Evolutionary conservation across 108 stramenopile genomes (phyloP).

Genomic region (Nitzschia palea): DNA sequence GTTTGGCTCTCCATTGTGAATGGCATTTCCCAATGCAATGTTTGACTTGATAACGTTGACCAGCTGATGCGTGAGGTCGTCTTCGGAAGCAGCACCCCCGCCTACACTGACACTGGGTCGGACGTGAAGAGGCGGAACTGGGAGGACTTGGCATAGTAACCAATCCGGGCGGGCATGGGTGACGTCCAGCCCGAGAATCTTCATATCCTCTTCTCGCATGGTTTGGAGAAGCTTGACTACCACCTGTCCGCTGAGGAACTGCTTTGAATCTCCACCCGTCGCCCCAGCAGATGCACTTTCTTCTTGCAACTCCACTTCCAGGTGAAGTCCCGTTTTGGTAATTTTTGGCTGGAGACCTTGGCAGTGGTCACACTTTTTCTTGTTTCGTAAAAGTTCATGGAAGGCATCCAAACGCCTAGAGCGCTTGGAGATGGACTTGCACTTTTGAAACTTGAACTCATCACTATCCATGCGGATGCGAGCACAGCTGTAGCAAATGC

Average conservation of each 20-base stretch:
- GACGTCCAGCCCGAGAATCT: conserved; percentile 89
- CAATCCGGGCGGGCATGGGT: conserved; percentile 95
- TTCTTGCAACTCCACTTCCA: conserved; percentile 86
- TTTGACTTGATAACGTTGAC: conserved; percentile 96
- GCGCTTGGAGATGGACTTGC: conserved; percentile 49
- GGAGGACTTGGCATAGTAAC: conserved; percentile 94
- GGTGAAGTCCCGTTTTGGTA: conserved; percentile 80
- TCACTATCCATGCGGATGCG: conserved; percentile 77
- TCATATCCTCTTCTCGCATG: conserved; percentile 92
- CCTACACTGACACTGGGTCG: conserved; percentile 90
- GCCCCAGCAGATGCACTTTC: conserved; percentile 47
- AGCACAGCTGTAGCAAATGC: conserved; percentile 95
- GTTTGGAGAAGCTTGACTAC: conserved; percentile 89
- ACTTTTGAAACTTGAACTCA: conserved; percentile 83
- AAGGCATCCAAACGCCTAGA: conserved; percentile 82
- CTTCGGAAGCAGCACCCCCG: conserved; percentile 84
- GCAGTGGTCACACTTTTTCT: conserved; percentile 91
- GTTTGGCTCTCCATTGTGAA: conserved; percentile 89
- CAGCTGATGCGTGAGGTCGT: conserved; percentile 97
- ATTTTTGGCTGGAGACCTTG: conserved; percentile 82
- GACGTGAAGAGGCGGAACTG: conserved; percentile 98
- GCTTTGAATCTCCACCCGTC: conserved; percentile 86
- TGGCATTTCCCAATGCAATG: conserved; percentile 86
- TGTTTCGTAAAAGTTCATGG: conserved; percentile 80
- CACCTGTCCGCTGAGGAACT: conserved; percentile 84